Evolutionary conservation across 805 yeast genomes (phyloP).

Genomic region (Starmerella vitae): DNA sequence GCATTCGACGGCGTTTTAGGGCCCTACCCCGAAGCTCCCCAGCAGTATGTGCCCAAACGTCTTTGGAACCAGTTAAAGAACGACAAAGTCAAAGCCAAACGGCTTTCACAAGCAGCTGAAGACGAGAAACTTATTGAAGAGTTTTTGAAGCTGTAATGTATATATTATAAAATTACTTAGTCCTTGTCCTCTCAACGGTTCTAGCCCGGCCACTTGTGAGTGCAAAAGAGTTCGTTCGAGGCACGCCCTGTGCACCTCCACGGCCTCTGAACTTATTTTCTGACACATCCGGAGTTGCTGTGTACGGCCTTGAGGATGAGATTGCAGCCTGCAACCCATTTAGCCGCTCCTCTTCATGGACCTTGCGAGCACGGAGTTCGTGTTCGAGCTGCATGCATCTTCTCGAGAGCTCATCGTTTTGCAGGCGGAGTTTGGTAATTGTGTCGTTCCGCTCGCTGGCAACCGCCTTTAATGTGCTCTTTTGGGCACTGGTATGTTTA

Average conservation of each 20-base stretch:
- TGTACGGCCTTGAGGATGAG: conserved; percentile 13
- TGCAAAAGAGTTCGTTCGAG: neutral
- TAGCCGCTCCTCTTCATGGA: conserved; percentile 23
- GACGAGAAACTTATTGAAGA: conserved; percentile 31
- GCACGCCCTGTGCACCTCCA: conserved; percentile 21
- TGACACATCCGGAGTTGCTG: conserved; percentile 1
- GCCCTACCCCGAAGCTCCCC: conserved; percentile 45
- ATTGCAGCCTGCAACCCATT: conserved; percentile 21
- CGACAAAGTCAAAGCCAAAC: conserved; percentile 30
- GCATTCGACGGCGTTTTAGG: conserved; percentile 65
- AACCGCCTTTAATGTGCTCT: neutral
- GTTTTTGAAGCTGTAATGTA: conserved; percentile 23
- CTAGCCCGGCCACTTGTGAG: too few species aligned
- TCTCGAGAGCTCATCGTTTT: conserved; percentile 23
- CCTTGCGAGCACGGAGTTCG: conserved; percentile 21
- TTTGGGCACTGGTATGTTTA: neutral
- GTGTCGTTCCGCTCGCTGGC: conserved; percentile 2
- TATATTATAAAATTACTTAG: neutral
- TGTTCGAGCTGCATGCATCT: conserved; percentile 22
- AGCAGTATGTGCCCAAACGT: conserved; percentile 48
- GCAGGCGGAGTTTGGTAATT: conserved; percentile 19
- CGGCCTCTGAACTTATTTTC: conserved; percentile 18
- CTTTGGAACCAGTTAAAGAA: conserved; percentile 36
- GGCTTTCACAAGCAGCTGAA: conserved; percentile 20
- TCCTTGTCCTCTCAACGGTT: too few species aligned